phyloP scores from a whole-genome alignment of 2,329 filamentous ascomycete genomes.

The Fusarium tuaranense region DNA sequence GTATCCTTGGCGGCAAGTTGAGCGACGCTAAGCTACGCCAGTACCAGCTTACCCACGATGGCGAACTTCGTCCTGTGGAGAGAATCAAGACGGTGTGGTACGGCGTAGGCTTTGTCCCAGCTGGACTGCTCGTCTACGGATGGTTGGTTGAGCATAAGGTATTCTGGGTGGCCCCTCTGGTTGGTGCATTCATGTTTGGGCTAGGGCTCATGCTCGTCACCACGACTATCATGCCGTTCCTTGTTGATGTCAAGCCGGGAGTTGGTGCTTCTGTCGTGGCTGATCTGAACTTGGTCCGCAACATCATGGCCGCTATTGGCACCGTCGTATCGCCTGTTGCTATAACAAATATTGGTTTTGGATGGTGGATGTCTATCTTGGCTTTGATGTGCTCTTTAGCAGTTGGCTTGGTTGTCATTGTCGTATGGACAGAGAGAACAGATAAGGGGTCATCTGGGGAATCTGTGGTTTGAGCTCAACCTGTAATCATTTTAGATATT shows the following conservation, averaged over 20 bases:
- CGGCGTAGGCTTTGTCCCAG: not conserved
- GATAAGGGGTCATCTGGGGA: not conserved
- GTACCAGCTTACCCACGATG: not conserved
- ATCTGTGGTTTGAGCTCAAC: no score
- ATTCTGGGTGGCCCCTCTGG: not conserved
- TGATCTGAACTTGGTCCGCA: not conserved
- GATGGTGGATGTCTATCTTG: conserved; percentile 7
- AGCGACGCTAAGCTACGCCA: not conserved
- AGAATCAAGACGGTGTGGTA: not conserved
- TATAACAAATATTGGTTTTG: not conserved
- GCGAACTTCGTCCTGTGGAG: not conserved
- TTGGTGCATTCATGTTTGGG: not conserved
- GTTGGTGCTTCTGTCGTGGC: not conserved
- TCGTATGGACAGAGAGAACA: not conserved
- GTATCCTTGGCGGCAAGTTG: not conserved
- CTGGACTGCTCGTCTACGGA: not conserved
- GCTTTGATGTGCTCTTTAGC: conserved; percentile 8
- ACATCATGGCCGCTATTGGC: not conserved
- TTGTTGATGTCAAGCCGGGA: not conserved
- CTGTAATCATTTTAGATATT: no score
- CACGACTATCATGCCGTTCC: not conserved
- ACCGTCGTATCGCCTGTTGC: not conserved
- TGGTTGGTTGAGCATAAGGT: not conserved
- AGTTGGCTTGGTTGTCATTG: not conserved
- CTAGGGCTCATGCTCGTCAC: not conserved